phyloP scores from a whole-genome alignment of 2,329 filamentous ascomycete genomes.

The Epichloe coenophiala region DNA sequence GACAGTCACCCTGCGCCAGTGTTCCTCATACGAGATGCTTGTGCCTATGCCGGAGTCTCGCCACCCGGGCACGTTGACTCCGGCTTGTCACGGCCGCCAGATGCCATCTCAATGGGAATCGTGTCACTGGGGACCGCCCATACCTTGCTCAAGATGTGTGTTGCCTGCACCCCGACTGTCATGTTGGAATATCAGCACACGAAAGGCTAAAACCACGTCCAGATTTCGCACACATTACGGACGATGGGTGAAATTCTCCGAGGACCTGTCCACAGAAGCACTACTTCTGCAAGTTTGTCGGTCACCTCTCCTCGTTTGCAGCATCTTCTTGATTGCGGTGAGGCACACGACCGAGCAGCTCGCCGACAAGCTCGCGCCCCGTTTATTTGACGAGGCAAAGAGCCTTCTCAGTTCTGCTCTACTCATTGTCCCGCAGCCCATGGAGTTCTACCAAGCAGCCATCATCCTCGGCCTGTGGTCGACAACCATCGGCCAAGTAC shows the following conservation, averaged over 20 bases:
- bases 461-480: slow-evolving; percentile 16
- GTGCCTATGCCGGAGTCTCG: slow-evolving; percentile 12
- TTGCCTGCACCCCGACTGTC: background rate
- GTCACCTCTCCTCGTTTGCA: slow-evolving; percentile 13
- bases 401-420: slow-evolving; percentile 7
- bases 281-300: slow-evolving; percentile 5
- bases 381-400: slow-evolving; percentile 13
- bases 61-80: slow-evolving; percentile 6
- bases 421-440: slow-evolving; percentile 7
- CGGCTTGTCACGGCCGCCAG: background rate
- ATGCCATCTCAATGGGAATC: slow-evolving; percentile 12
- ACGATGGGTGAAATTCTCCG: slow-evolving; percentile 14
- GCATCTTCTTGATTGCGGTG: slow-evolving; percentile 14
- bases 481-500: slow-evolving; percentile 14
- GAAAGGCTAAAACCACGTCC: background rate
- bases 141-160: slow-evolving; percentile 12
- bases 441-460: slow-evolving; percentile 14
- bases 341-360: slow-evolving; percentile 13
- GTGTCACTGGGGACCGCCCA: slow-evolving; percentile 9
- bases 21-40: slow-evolving; percentile 15
- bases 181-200: background rate
- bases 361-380: slow-evolving; percentile 11
- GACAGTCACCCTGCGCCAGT: slow-evolving; percentile 11
- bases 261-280: slow-evolving; percentile 5
- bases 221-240: slow-evolving; percentile 16